Evolutionary conservation across 2,329 filamentous ascomycete genomes (phyloP).

Genomic region (Ambrosiella beaveri): DNA sequence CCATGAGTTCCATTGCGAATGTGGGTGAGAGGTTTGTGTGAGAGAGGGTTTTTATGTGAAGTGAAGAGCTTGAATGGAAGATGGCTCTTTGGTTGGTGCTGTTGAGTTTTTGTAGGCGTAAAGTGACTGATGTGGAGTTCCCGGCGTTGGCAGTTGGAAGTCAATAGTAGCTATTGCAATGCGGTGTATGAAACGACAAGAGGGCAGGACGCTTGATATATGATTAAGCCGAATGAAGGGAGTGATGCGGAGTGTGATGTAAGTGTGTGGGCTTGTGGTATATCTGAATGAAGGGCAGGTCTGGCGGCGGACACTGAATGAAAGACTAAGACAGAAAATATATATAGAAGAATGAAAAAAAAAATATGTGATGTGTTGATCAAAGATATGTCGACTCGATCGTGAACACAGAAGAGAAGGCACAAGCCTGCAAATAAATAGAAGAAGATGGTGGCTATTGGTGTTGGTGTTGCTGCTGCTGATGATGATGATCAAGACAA

Average conservation of each 20-base stretch:
- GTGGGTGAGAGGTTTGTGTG: background rate
- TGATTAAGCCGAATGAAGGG: background rate
- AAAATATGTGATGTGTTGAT: background rate
- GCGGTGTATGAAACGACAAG: background rate
- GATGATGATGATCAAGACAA: constrained; percentile 4
- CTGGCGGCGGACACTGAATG: constrained; percentile 3
- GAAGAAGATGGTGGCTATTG: constrained; percentile 1
- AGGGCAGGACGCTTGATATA: constrained; percentile 1
- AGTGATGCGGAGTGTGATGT: background rate
- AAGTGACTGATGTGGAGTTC: background rate
- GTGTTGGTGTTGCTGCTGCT: background rate
- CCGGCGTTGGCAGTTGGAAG: background rate
- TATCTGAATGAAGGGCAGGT: constrained; percentile 5
- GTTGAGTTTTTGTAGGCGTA: background rate
- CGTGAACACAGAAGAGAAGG: constrained; percentile 2
- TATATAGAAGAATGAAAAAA: background rate
- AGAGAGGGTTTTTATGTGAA: background rate
- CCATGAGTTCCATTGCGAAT: constrained; percentile 41
- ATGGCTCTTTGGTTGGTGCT: background rate
- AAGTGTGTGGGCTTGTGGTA: background rate
- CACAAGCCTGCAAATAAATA: constrained; percentile 5
- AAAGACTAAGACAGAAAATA: background rate
- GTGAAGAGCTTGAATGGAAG: background rate
- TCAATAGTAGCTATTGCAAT: background rate
- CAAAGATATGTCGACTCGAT: constrained; percentile 1